Base-by-base conservation (phyloP, 2,329 filamentous ascomycete genomes). In the Eutypa lata region DNA sequence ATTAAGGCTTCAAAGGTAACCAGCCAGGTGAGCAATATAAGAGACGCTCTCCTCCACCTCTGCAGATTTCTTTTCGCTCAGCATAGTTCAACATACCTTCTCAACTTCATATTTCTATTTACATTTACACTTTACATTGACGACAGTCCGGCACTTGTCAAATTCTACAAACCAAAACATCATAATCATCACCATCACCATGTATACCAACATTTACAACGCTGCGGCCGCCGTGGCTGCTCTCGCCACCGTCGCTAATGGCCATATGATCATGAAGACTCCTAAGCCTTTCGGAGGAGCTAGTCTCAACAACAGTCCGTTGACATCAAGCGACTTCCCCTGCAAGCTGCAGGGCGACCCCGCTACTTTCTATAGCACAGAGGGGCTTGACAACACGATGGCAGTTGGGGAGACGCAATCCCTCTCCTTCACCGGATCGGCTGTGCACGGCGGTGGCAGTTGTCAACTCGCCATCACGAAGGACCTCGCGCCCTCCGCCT, bases 381-480 rank as follows among this genome's bases (percentile, higher is more conserved):
- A 68, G 21, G 76, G 76, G 8, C 68, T 74, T 40, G 65, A 63
- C 56, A 76, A 74, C 18, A 73, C 74, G 6, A 65, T 68, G 57
- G 73, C 74, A 14, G 66, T 74, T 11, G 69, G 70, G 31, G 61
- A 63, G 50, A 68, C 65, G 0, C 79, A 84, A 59, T 70, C 69
- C 0, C 70, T 90, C 4, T 69, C 66, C 6, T 84, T 90, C 65
- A 69, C 70, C 0, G 87, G 86, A 47, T 71, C 75, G 48, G 88
- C 88, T 4, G 78, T 80, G 0, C 88, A 91, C 61, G 87, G 88
- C 40, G 88, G 88, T 53, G 88, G 88, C 1, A 88, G 84, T 2
- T 91, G 88, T 67, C 88, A 92, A 65, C 76, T 91, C 61, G 82
- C 81, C 22, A 69, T 91, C 56, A 88, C 87, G 1, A 83, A 82